phyloP scores from a whole-genome alignment of 306 rosid genomes.

The Quercus aquifolioides region DNA sequence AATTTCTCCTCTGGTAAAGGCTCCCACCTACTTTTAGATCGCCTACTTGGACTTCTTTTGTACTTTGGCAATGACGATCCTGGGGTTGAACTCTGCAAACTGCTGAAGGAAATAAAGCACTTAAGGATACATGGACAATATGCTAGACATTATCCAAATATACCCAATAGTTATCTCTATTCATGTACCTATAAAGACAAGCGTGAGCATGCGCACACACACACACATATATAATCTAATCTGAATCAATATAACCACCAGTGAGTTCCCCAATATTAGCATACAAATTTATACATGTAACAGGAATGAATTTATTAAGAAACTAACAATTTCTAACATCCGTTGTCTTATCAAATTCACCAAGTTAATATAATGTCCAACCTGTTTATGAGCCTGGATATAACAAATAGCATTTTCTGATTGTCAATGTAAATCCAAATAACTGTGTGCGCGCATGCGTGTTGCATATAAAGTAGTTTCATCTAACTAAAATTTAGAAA shows the following conservation, averaged over 20 bases:
- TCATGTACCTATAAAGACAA: neutral
- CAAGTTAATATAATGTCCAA: neutral
- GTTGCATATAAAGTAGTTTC: too few species aligned
- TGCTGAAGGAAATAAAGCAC: slow-evolving; percentile 36
- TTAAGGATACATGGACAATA: neutral
- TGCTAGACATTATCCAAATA: neutral
- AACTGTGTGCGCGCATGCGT: too few species aligned
- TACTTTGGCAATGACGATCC: slow-evolving; percentile 50
- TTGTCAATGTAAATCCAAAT: too few species aligned
- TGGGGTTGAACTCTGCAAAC: slow-evolving; percentile 37
- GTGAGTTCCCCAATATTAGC: neutral
- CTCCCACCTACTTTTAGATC: slow-evolving; percentile 96
- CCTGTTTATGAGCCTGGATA: neutral
- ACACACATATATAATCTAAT: neutral
- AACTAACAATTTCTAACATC: neutral
- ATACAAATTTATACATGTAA: neutral
- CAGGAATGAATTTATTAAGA: neutral
- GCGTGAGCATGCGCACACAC: too few species aligned
- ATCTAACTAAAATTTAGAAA: too few species aligned
- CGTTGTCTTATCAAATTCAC: neutral
- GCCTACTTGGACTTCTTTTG: slow-evolving; percentile 76
- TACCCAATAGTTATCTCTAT: neutral
- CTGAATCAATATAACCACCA: neutral
- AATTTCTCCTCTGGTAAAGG: slow-evolving; percentile 85
- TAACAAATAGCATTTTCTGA: neutral